Evolutionary conservation across 1,139 yeast species (phyloP), one percentile per base, ranked within the genome.

Genomic region (Lodderomyces theae): DNA sequence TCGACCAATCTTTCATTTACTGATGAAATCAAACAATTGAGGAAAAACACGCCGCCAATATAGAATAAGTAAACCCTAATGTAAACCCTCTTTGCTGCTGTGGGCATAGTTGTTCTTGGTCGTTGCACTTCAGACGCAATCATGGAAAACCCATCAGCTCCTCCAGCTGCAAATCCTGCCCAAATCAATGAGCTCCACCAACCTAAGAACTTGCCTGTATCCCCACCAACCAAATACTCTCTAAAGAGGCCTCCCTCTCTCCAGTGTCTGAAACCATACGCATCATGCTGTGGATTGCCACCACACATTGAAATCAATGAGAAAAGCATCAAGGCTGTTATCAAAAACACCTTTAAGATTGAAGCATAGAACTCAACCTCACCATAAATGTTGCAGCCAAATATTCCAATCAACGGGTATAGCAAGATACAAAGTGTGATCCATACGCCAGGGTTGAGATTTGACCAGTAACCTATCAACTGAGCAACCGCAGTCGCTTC

Each of bases 141-240:
- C 57, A 64, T 51, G 5, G 61, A 66, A 42, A 66, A 54, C 36
- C 64, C 48, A 46, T 72, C 70, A 3, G 75, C 67, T 2, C 78
- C 78, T 12, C 71, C 66, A 46, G 73, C 73, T 21, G 69, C 56
- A 43, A 65, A 67, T 4, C 70, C 72, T 25, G 72, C 71, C 46
- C 63, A 65, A 34, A 64, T 54, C 43, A 66, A 51, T 15, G 61
- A 64, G 38, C 55, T 59, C 66, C 69, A 64, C 51, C 58, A 58
- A 1, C 66, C 71, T 35, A 66, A 53, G 44, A 66, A 67, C 41
- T 61, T 56, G 5, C 73, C 73, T 4, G 69, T 64, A 9, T 52
- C 17, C 5, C 72, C 72, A 3, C 44, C 39, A 4, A 54, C 63
- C 34, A 67, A 58, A 43, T 61, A 65, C 24, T 54, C 60, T 40